Evolutionary conservation across 106 monocot species (phyloP).

Genomic region (Gastrodia elata): DNA sequence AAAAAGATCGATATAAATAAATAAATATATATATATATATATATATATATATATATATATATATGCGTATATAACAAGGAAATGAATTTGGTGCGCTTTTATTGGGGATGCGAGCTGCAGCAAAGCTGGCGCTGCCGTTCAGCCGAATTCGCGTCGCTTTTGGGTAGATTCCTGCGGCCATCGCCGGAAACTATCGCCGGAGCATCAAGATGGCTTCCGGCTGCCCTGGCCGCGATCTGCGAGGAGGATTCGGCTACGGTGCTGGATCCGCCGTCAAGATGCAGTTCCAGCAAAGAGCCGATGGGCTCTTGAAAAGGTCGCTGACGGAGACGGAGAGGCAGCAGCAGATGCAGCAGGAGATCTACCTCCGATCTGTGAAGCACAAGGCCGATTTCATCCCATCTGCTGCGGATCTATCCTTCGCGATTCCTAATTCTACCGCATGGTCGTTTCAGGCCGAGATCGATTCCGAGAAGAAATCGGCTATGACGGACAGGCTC

Average conservation of each 20-base stretch:
- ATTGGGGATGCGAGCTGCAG: neutral
- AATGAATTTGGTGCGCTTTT: slow-evolving; percentile 5
- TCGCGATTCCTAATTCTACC: slow-evolving; percentile 4
- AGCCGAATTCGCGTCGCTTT: neutral
- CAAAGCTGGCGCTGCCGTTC: slow-evolving; percentile 5
- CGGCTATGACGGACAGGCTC: slow-evolving; percentile 13
- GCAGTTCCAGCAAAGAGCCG: slow-evolving; percentile 10
- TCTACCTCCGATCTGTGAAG: slow-evolving; percentile 27
- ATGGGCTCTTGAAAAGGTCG: slow-evolving; percentile 16
- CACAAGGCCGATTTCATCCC: slow-evolving; percentile 5
- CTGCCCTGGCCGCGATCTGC: slow-evolving; percentile 8
- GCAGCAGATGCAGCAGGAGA: slow-evolving; percentile 19
- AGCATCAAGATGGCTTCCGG: slow-evolving; percentile 9
- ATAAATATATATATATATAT: neutral
- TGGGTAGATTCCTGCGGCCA: neutral
- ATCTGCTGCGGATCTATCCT: neutral
- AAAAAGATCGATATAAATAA: neutral
- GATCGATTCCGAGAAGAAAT: slow-evolving; percentile 6
- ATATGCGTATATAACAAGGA: neutral
- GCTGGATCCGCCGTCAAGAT: slow-evolving; percentile 9
- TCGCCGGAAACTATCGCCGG: slow-evolving; percentile 3
- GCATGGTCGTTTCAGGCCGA: slow-evolving; percentile 3
- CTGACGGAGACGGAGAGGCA: slow-evolving; percentile 13
- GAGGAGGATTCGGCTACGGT: slow-evolving; percentile 7
- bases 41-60: neutral